A percentile compares a stretch with the other conserved stretches of the same genome.
Evolutionary conservation across 2,329 filamentous ascomycete genomes (phyloP).

Genomic region (Chaetomiaceae sp.): DNA sequence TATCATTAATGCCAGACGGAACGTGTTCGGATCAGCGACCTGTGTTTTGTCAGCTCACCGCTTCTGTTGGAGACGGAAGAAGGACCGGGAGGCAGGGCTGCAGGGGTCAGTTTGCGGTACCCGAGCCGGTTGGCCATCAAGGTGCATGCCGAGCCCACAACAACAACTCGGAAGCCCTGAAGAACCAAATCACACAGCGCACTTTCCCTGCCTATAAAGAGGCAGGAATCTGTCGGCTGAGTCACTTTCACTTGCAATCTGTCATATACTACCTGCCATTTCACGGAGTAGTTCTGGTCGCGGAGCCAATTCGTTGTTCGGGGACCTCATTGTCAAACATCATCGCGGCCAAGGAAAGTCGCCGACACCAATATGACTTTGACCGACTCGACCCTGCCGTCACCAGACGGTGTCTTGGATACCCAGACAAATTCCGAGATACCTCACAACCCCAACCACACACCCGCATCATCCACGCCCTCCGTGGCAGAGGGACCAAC

Average conservation of each 20-base stretch:
- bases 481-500: not conserved
- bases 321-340: too few species aligned
- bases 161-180: too few species aligned
- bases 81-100: not conserved
- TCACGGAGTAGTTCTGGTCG: too few species aligned
- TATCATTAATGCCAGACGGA: too few species aligned
- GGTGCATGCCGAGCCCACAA: not conserved
- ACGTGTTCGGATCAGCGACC: too few species aligned
- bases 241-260: not conserved
- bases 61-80: too few species aligned
- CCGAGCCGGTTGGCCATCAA: conserved; percentile 5
- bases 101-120: not conserved
- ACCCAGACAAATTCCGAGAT: not conserved
- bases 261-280: not conserved
- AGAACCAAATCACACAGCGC: not conserved
- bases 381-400: not conserved
- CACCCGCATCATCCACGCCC: not conserved
- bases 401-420: too few species aligned
- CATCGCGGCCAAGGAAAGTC: not conserved
- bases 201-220: not conserved
- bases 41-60: too few species aligned
- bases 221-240: not conserved
- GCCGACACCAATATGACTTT: not conserved
- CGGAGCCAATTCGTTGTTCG: too few species aligned
- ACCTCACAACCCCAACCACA: not conserved